phyloP scores from a whole-genome alignment of 208 protist genomes.

The Crithidia brevicula region DNA sequence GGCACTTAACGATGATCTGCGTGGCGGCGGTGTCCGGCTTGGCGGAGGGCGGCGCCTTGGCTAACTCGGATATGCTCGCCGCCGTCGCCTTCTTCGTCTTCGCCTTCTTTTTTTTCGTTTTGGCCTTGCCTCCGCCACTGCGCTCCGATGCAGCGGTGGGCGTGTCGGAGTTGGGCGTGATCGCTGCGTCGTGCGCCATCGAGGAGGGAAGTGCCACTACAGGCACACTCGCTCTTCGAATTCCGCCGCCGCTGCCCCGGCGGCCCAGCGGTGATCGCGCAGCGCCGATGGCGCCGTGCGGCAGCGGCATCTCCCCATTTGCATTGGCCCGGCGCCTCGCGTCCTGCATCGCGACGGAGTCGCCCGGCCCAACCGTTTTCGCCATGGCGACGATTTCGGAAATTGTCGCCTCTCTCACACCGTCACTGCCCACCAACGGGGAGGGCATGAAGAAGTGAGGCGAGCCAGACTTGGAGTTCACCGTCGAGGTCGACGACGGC shows the following conservation, averaged over 20 bases:
- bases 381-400: constrained; percentile 20
- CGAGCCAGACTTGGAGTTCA: not conserved
- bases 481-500: not conserved
- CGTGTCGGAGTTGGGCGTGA: not conserved
- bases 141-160: not conserved
- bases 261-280: not conserved
- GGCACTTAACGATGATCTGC: not conserved
- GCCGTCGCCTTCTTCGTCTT: not conserved
- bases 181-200: not conserved
- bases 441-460: constrained; percentile 9
- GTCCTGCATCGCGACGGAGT: constrained; percentile 16
- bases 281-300: not conserved
- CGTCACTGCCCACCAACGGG: not conserved
- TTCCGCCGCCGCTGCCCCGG: not conserved
- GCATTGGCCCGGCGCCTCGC: constrained; percentile 5
- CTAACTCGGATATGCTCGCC: too few relatives aligned
- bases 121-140: not conserved
- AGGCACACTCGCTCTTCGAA: too few relatives aligned
- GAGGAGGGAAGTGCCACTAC: not conserved
- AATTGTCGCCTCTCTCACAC: not conserved
- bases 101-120: constrained; percentile 1
- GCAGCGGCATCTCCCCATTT: not conserved
- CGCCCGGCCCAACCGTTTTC: constrained; percentile 14
- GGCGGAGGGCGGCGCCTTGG: not conserved
- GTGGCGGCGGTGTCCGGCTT: too few relatives aligned